These are phyloP conservation scores for Melampsora americana DNA, from an alignment of 1,284 basidiomycete genomes.

Conservation along the genomic window DNA sequence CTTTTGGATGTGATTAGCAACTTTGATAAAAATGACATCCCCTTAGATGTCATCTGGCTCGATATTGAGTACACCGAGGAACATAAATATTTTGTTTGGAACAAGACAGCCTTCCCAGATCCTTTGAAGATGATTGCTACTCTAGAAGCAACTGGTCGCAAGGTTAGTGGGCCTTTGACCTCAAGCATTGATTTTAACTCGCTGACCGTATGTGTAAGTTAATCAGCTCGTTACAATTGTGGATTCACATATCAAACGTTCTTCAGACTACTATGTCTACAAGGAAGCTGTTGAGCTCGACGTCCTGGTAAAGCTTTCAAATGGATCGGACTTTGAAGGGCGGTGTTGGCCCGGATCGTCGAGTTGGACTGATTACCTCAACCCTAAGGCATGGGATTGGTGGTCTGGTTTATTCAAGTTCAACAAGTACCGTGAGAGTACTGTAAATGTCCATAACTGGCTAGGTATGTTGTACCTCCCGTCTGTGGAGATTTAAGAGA, in stretches of 20 bases:
- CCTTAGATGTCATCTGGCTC: conserved; percentile 95
- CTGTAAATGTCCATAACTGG: too few relatives aligned
- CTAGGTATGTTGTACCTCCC: conserved; percentile 47
- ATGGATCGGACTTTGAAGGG: conserved; percentile 83
- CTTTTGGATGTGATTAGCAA: conserved; percentile 77
- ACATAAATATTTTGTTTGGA: too few relatives aligned
- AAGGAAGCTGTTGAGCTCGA: too few relatives aligned
- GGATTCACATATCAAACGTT: conserved; percentile 90
- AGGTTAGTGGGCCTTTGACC: too few relatives aligned
- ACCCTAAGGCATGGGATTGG: conserved; percentile 83
- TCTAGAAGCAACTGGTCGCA: conserved; percentile 97
- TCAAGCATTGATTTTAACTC: conserved; percentile 57
- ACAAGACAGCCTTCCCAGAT: too few relatives aligned
- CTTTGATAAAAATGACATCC: conserved; percentile 90
- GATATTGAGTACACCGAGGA: conserved; percentile 88
- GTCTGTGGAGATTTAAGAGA: too few relatives aligned
- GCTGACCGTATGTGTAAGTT: too few relatives aligned
- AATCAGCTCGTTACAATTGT: conserved; percentile 92
- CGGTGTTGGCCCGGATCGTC: conserved; percentile 98
- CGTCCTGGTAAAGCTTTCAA: conserved; percentile 73
- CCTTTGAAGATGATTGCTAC: too few relatives aligned
- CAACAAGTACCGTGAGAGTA: conserved; percentile 56
- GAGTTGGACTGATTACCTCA: conserved; percentile 96
- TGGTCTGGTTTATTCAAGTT: conserved; percentile 81
- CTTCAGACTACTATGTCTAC: too few relatives aligned